phyloP scores from a whole-genome alignment of 169 alveolate species.

The Plasmodium gallinaceum region DNA sequence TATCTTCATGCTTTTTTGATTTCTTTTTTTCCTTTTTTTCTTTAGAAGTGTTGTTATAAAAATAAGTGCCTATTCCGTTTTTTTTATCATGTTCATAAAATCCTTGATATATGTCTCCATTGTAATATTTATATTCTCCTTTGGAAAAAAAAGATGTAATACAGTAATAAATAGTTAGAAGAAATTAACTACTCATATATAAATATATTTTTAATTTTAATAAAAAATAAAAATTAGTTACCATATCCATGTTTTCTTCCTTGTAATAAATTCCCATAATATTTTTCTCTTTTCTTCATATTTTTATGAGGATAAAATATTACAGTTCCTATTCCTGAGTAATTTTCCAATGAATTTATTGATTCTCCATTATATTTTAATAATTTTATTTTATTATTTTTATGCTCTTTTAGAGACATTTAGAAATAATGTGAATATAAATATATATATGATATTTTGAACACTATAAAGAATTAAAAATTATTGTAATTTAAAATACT shows the following conservation, averaged over 20 bases:
- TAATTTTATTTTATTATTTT: constrained; percentile 17
- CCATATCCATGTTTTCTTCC: constrained; percentile 76
- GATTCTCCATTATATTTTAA: constrained; percentile 57
- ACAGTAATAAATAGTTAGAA: neutral
- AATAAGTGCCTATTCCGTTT: constrained; percentile 70
- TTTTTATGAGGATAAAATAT: constrained; percentile 45
- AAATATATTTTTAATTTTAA: neutral
- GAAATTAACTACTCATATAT: neutral
- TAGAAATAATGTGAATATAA: neutral
- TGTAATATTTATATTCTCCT: constrained; percentile 49
- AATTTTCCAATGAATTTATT: constrained; percentile 24
- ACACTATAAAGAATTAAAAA: no score
- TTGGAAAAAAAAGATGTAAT: constrained; percentile 5
- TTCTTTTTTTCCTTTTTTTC: constrained; percentile 12
- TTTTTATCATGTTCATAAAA: constrained; percentile 39
- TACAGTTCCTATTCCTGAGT: constrained; percentile 67
- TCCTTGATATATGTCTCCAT: constrained; percentile 67
- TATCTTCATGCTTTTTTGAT: neutral
- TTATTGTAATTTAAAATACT: no score
- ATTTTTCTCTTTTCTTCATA: constrained; percentile 35
- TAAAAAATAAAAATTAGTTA: neutral
- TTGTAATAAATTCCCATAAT: constrained; percentile 58
- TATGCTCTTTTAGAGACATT: constrained; percentile 32
- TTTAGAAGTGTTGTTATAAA: constrained; percentile 13
- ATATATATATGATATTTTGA: neutral